Conservation (phyloP, 352 stramenopile species). For the Pythium phragmiticola region DNA sequence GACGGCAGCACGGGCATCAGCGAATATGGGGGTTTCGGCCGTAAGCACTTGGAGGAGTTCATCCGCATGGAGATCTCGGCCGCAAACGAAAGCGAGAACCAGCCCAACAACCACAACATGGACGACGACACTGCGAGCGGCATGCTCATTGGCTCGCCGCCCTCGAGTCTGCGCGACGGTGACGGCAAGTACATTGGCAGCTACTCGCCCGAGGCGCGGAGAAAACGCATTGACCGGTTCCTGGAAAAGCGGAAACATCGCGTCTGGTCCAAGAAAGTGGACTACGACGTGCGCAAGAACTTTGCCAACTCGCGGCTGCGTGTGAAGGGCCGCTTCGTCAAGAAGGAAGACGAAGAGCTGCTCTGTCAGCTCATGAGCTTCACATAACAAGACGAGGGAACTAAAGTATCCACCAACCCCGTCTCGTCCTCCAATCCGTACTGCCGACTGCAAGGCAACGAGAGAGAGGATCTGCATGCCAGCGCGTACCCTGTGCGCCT, state of each 20-base stretch:
- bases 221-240: constrained; percentile 87
- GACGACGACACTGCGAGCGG: background rate
- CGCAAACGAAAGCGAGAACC: constrained; percentile 50
- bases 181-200: constrained; percentile 80
- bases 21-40: constrained; percentile 68
- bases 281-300: constrained; percentile 99
- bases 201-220: constrained; percentile 86
- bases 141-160: constrained; percentile 4
- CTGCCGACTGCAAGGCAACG: background rate
- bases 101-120: constrained; percentile 26
- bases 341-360: constrained; percentile 97
- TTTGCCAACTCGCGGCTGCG: constrained; percentile 97
- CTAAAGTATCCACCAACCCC: no score
- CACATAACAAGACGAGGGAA: constrained; percentile 37
- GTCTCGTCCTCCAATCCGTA: no score
- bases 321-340: constrained; percentile 98
- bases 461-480: background rate
- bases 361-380: constrained; percentile 82
- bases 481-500: background rate
- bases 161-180: constrained; percentile 3
- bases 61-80: constrained; percentile 82
- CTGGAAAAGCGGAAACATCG: constrained; percentile 91
- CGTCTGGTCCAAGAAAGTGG: constrained; percentile 97
- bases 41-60: constrained; percentile 76
- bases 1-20: constrained; percentile 43